Base-by-base conservation (phyloP, 441 rosid species). In the Adansonia rubrostipa region DNA sequence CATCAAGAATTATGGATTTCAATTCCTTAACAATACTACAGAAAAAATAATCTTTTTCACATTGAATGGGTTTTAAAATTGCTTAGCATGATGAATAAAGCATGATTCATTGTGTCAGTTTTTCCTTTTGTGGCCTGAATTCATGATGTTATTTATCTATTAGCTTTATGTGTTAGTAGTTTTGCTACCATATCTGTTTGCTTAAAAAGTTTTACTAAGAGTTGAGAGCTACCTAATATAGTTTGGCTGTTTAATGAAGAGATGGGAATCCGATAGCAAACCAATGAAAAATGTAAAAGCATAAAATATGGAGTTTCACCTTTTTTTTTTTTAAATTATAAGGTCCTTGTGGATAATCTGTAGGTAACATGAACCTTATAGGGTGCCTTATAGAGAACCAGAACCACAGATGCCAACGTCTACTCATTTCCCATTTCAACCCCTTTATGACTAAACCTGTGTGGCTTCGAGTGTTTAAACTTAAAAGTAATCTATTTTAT, bases 1-100 rank as follows among this genome's bases (percentile, higher is more conserved):
- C 72, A 68, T 20, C 7, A 68, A 45, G 56, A 20, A 14, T 20
- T 68, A 68, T 47, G 40, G 72, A n/a, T 68, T 68, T 47, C 72
- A 22, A 20, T 68, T 47, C 72, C 56, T 68, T 47, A 68, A 10
- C 17, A 45, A 3, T 45, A 20, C 56, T 7, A 45, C 19, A 47
- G 24, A 20, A 10, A 68, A 47, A 68, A 47, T 11, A 45, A 5
- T 19, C 71, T 66, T 44, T 51, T 19, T 19, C 53, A n/a, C 15
- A 11, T 56, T 13, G 40, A 47, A 4, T 40, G 14, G 36, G 17
- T 47, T 69, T 47, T 47, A 47, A 69, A 28, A 20, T 20, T 33
- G 40, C 57, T 6, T 69, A 11, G 50, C 19, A 10, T 45, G 57
- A 68, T 47, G 17, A 69, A 33, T 47, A 47, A 69, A 68, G 56